phyloP scores from a whole-genome alignment of 306 rosid genomes.

The Prunus salicina region DNA sequence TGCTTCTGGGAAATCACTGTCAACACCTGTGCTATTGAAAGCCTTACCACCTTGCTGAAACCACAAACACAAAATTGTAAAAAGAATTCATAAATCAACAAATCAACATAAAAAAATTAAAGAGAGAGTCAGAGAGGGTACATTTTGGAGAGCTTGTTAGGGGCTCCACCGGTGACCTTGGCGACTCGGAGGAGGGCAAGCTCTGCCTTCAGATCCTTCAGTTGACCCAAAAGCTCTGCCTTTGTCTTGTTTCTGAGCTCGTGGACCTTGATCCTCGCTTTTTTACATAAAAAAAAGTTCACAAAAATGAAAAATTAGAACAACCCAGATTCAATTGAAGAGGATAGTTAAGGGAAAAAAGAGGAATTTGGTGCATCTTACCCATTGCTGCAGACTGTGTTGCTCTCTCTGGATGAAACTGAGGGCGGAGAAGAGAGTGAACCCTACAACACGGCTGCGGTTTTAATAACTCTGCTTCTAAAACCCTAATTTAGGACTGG shows the following conservation, averaged over 20 bases:
- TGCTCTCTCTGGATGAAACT: background rate
- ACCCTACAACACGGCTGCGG: background rate
- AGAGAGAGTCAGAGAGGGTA: background rate
- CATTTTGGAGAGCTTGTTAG: conserved; percentile 57
- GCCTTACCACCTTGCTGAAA: conserved; percentile 64
- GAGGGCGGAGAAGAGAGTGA: background rate
- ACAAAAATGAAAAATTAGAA: background rate
- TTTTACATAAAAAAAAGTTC: background rate
- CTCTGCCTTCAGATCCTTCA: conserved; percentile 56
- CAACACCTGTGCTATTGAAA: conserved; percentile 56
- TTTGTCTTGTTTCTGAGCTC: conserved; percentile 43
- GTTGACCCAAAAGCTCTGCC: conserved; percentile 36
- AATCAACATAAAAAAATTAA: background rate
- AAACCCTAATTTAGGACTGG: conserved; percentile 13
- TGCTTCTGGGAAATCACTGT: conserved; percentile 69
- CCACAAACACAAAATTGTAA: background rate
- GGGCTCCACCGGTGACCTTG: conserved; percentile 56
- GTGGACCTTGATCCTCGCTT: conserved; percentile 54
- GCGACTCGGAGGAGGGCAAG: conserved; percentile 56
- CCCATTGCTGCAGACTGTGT: conserved; percentile 9
- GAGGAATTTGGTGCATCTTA: background rate
- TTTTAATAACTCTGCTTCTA: background rate
- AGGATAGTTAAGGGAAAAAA: too few species aligned
- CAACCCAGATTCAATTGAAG: background rate
- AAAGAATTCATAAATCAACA: background rate